These are phyloP conservation scores for Candida silvicultrix DNA, from an alignment of 805 yeast genomes.

Conservation along the genomic window DNA sequence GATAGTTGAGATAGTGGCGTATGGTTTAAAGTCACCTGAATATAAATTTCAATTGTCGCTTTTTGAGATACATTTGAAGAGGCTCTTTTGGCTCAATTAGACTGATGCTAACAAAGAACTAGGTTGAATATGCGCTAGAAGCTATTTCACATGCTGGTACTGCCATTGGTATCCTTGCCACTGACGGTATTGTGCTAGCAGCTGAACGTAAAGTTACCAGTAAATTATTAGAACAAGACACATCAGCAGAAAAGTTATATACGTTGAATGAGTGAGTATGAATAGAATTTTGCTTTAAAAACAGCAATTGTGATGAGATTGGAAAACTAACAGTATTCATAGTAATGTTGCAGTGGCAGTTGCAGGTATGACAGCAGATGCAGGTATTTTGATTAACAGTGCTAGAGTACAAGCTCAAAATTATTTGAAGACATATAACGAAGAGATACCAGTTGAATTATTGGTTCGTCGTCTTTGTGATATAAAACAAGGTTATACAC, in stretches of 20 bases:
- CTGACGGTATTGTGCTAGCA: slow-evolving; percentile 88
- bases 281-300: no score
- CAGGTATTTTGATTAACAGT: slow-evolving; percentile 79
- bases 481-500: slow-evolving; percentile 96
- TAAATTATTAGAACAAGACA: slow-evolving; percentile 88
- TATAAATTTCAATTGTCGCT: no score
- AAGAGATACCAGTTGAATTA: slow-evolving; percentile 89
- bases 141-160: slow-evolving; percentile 98
- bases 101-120: slow-evolving; percentile 3
- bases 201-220: slow-evolving; percentile 96
- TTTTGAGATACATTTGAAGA: no score
- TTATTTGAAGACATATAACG: slow-evolving; percentile 80
- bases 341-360: slow-evolving; percentile 81
- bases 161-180: slow-evolving; percentile 85
- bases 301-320: no score
- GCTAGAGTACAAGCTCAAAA: slow-evolving; percentile 84
- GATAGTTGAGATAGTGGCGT: background rate
- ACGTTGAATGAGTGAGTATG: slow-evolving; percentile 57
- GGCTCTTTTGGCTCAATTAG: background rate
- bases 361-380: slow-evolving; percentile 98
- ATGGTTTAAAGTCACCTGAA: background rate
- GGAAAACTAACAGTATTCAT: slow-evolving; percentile 8
- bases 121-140: slow-evolving; percentile 93
- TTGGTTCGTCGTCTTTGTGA: slow-evolving; percentile 87
- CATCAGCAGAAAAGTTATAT: slow-evolving; percentile 89